Evolutionary conservation across 73 alveolate species (phyloP).

Genomic region (Paramecium bursaria): DNA sequence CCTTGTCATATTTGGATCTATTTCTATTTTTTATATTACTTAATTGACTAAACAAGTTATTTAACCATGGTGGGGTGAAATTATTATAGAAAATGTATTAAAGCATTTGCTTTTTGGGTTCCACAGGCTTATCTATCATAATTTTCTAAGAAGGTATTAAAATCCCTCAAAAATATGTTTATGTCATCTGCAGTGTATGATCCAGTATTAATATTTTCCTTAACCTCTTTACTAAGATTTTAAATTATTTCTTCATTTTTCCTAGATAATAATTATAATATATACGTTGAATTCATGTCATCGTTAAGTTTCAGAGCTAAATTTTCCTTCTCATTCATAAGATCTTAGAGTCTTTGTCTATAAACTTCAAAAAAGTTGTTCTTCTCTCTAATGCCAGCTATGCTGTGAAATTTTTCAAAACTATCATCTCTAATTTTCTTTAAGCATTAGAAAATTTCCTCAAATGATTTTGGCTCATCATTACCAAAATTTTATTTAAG

Average conservation of each 20-base stretch:
- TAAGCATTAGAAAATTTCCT: conserved; percentile 1
- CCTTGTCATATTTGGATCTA: conserved; percentile 29
- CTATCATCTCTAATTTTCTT: conserved; percentile 50
- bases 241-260: conserved; percentile 56
- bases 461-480: conserved; percentile 35
- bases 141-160: conserved; percentile 7
- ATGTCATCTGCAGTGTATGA: not conserved
- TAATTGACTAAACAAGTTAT: conserved; percentile 30
- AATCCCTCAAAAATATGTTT: not conserved
- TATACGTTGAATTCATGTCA: conserved; percentile 56
- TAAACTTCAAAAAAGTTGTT: conserved; percentile 9
- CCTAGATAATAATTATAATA: not conserved
- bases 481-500: not conserved
- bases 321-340: conserved; percentile 43
- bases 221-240: not conserved
- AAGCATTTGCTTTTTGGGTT: conserved; percentile 57
- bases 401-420: not conserved
- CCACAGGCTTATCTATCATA: conserved; percentile 39
- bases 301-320: conserved; percentile 63
- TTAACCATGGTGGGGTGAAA: conserved; percentile 50
- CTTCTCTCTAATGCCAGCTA: conserved; percentile 68
- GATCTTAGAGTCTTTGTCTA: conserved; percentile 16
- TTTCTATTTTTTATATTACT: conserved; percentile 2
- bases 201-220: conserved; percentile 8
- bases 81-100: conserved; percentile 58